Percentiles rank a stretch among this genome's conserved stretches.
Evolutionary conservation across 2,329 filamentous ascomycete species (phyloP).

Genomic region (Didymella pomorum): DNA sequence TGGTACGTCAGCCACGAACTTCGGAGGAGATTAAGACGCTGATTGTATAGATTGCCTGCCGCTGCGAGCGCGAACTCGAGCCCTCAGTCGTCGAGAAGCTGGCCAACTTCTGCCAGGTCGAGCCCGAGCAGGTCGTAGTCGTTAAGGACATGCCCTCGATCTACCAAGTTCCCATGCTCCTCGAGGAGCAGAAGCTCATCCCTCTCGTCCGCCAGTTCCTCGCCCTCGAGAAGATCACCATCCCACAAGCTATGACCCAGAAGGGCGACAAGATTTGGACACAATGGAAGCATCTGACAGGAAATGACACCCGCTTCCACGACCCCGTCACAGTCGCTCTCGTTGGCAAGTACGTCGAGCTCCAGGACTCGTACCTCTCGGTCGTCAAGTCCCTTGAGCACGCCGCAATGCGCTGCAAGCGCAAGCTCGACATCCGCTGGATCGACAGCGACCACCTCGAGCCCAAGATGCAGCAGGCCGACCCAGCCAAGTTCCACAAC

Average conservation of each 20-base stretch:
- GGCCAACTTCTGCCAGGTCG: slow-evolving; percentile 86
- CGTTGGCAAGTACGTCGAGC: slow-evolving; percentile 89
- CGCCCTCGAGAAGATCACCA: slow-evolving; percentile 65
- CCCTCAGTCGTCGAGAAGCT: slow-evolving; percentile 83
- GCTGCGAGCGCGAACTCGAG: slow-evolving; percentile 81
- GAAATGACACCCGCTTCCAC: slow-evolving; percentile 69
- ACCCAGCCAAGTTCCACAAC: slow-evolving; percentile 80
- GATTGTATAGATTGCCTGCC: slow-evolving; percentile 78
- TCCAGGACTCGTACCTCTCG: slow-evolving; percentile 85
- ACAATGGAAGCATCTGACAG: slow-evolving; percentile 77
- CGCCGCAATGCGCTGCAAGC: slow-evolving; percentile 82
- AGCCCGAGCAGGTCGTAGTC: slow-evolving; percentile 81
- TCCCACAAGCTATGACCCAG: slow-evolving; percentile 62
- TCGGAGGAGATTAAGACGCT: neutral
- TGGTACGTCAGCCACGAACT: slow-evolving; percentile 58
- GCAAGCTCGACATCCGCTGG: slow-evolving; percentile 81
- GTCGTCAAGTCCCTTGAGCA: slow-evolving; percentile 91
- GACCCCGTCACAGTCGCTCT: slow-evolving; percentile 81
- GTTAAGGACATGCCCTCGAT: slow-evolving; percentile 89
- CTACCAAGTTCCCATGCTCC: slow-evolving; percentile 93
- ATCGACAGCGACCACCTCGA: slow-evolving; percentile 89
- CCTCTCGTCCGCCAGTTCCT: slow-evolving; percentile 71
- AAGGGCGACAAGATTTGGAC: slow-evolving; percentile 77
- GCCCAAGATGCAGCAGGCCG: slow-evolving; percentile 64
- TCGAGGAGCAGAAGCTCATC: slow-evolving; percentile 81